phyloP scores from a whole-genome alignment of 805 yeast genomes.

The Lipomyces sp. region DNA sequence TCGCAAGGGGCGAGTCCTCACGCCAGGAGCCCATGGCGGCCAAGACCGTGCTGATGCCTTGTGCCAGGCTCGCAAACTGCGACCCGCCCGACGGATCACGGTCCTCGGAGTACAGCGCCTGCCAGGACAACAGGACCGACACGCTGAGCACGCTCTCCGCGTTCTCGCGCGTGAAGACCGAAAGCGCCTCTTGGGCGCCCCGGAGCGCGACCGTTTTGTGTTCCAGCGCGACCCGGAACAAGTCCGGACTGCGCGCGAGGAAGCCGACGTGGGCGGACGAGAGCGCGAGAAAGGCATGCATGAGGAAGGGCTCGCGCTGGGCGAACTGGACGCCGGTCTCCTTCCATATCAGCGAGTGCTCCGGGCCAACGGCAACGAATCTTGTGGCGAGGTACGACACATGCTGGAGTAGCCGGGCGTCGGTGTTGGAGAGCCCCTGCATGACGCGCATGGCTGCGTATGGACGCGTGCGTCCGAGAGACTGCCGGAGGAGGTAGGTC shows the following conservation, averaged over 20 bases:
- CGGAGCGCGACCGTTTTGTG: slow-evolving; percentile 16
- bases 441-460: slow-evolving; percentile 13
- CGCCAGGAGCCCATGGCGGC: slow-evolving; percentile 20
- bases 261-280: slow-evolving; percentile 18
- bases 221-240: slow-evolving; percentile 15
- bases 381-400: slow-evolving; percentile 11
- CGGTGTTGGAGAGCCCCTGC: slow-evolving; percentile 15
- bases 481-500: not conserved
- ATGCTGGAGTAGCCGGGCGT: slow-evolving; percentile 15
- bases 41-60: slow-evolving; percentile 11
- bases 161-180: slow-evolving; percentile 12
- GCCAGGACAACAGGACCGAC: slow-evolving; percentile 17
- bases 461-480: slow-evolving; percentile 11
- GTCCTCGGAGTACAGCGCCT: slow-evolving; percentile 18
- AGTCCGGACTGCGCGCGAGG: slow-evolving; percentile 5
- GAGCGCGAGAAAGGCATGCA: slow-evolving; percentile 20
- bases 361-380: slow-evolving; percentile 18
- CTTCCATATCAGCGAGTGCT: slow-evolving; percentile 17
- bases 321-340: slow-evolving; percentile 20
- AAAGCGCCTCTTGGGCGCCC: slow-evolving; percentile 17
- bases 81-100: slow-evolving; percentile 17
- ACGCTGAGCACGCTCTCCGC: slow-evolving; percentile 12
- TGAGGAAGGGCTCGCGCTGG: slow-evolving; percentile 19
- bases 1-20: slow-evolving; percentile 16
- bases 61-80: slow-evolving; percentile 7